Conservation (phyloP, 2,329 filamentous ascomycete genomes). For the Samsoniella hepiali region DNA sequence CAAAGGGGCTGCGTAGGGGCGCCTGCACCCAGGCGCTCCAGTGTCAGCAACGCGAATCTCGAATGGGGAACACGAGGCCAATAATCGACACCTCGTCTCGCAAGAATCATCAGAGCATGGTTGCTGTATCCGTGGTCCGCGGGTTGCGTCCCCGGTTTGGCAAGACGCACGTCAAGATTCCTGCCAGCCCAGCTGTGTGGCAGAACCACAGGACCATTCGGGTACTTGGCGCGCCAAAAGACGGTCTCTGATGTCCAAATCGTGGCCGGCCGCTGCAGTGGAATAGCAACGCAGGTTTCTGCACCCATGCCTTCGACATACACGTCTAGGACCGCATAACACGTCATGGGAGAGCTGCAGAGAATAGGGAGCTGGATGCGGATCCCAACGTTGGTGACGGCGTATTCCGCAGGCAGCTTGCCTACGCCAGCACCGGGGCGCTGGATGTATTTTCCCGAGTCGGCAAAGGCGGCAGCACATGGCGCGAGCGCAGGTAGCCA, state of each 20-base stretch:
- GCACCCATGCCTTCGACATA: not conserved
- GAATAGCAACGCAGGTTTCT: not conserved
- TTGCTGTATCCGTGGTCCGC: not conserved
- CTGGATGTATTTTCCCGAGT: not conserved
- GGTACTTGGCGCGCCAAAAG: not conserved
- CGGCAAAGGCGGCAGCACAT: not conserved
- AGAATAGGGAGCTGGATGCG: not conserved
- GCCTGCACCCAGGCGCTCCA: not conserved
- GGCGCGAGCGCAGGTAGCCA: constrained; percentile 3
- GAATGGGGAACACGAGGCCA: not conserved
- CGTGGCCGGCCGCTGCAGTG: not conserved
- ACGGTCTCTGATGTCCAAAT: not conserved
- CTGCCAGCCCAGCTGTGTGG: not conserved
- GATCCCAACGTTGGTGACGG: not conserved
- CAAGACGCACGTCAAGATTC: not conserved
- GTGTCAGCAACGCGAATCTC: not conserved
- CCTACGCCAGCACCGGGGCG: not conserved
- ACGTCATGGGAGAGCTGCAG: not conserved
- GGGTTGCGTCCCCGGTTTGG: not conserved
- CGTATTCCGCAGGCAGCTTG: not conserved
- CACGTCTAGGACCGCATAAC: not conserved
- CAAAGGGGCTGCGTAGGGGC: not conserved
- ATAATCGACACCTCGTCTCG: not conserved
- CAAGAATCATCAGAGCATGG: not conserved
- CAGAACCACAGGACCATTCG: not conserved